These are phyloP conservation scores for Pseudogymnoascus sp. DNA, from an alignment of 2,329 filamentous ascomycete genomes.

Conservation along the genomic window DNA sequence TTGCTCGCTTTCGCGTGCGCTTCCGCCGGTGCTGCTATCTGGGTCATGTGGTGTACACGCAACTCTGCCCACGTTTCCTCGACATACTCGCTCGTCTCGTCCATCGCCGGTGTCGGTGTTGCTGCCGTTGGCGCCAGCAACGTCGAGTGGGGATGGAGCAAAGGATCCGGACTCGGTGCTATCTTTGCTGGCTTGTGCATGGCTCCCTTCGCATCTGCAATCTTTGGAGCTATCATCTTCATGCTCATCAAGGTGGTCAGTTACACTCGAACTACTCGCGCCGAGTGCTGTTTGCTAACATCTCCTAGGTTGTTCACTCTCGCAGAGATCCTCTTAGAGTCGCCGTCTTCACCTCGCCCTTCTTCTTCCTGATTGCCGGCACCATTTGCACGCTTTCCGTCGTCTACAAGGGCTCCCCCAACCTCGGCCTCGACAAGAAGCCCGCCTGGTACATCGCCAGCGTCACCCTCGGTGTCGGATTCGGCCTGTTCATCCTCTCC, in stretches of 20 bases:
- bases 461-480: constrained; percentile 58
- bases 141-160: constrained; percentile 64
- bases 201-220: constrained; percentile 59
- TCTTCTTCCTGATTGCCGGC: constrained; percentile 70
- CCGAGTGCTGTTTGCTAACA: background rate
- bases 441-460: constrained; percentile 58
- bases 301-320: constrained; percentile 48
- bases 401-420: constrained; percentile 74
- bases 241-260: constrained; percentile 56
- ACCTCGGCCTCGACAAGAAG: constrained; percentile 56
- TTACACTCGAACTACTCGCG: background rate
- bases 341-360: constrained; percentile 65
- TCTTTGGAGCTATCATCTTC: constrained; percentile 62
- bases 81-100: constrained; percentile 63
- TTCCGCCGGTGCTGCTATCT: constrained; percentile 56
- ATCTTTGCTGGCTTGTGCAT: constrained; percentile 66
- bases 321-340: constrained; percentile 64
- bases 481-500: constrained; percentile 50
- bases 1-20: constrained; percentile 61
- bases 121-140: constrained; percentile 53
- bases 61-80: constrained; percentile 68
- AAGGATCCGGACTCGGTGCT: constrained; percentile 60
- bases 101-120: constrained; percentile 62
- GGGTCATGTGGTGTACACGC: constrained; percentile 75
- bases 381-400: constrained; percentile 70